Base-by-base conservation (phyloP, 2,329 filamentous ascomycete species). In the Penicillium olsonii region DNA sequence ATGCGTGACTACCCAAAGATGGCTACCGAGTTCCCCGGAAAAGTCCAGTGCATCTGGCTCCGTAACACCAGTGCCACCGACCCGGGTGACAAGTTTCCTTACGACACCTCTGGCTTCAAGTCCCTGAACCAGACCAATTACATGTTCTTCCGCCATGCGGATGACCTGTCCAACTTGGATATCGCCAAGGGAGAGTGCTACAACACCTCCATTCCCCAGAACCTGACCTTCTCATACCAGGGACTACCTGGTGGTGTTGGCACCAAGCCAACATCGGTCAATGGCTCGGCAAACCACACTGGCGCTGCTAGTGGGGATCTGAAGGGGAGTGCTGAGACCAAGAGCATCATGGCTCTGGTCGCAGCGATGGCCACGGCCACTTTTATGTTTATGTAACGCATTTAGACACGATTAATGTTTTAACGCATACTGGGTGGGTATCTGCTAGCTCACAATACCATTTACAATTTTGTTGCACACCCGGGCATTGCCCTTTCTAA, bases 81-180 rank as follows among this genome's bases (percentile, higher is more conserved):
- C 57, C 56, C 68, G 0, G 77, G 75, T 1, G 83, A 89, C 67
- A 78, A 79, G 54, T 90, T 91, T 68, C 87, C 88, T 0, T 92
- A 92, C 68, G 80, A 91, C 61, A 92, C 88, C 0, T 76, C 75
- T 18, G 85, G 84, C 0, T 92, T 92, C 72, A 75, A 88, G 70
- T 79, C 74, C 2, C 65, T 92, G 37, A 80, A 86, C 42, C 81
- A 85, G 66, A 76, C 76, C 26, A 80, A 75, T 56, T 92, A 90
- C 72, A 91, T 92, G 87, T 92, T 92, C 73, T 92, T 92, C 76
- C 73, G 79, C 14, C 78, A 85, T 15, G 80, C 87, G 1, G 84
- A 90, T 66, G 88, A 92, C 59, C 69, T 92, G 31, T 77, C 62
- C 6, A 77, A 78, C 3, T 69, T 90, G 52, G 86, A 92, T 60